Evolutionary conservation across 495 filamentous ascomycete species (phyloP), one percentile per base, ranked within the genome.

Genomic region (Podospora australis): DNA sequence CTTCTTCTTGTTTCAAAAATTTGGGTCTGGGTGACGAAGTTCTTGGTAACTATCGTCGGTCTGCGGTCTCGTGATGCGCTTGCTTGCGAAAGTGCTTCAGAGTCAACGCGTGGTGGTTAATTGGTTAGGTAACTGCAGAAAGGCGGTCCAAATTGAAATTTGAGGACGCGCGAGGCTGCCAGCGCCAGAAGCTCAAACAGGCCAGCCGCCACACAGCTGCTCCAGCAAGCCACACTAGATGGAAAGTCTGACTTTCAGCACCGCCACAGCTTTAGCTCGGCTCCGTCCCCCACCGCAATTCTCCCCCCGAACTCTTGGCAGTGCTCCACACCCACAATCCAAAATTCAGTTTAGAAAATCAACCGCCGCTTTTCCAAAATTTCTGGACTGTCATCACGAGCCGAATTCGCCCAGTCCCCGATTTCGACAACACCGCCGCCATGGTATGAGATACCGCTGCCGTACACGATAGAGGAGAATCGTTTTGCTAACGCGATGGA

Each of bases 1-100:
- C 83, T 78, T 73, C 53, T 53, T 53, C 43, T 60, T 13, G 26
- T 48, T 69, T 70, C 69, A 82, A 84, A 83, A 75, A 77, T 74
- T 77, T 51, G 39, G 50, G 16, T 55, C 38, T 44, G 51, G 44
- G 51, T 46, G 62, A 53, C 43, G 38, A 64, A 66, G 63, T 57
- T 44, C 52, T 46, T 40, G 22, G 40, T 44, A 43, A 48, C 62
- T 52, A 57, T 52, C 22, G 50, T 48, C 30, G 17, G 39, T 50
- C n/a, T 45, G 54, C 54, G 53, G 54, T 57, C 41, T 64, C 46
- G 48, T 48, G 54, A 50, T 40, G 48, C 45, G 48, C 50, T 41
- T n/a, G n/a, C n/a, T 26, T 58, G 60, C 58, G 53, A 52, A 51
- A 39, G 59, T 56, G 57, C 55, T 67, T 58, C 47, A 55, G 54